Evolutionary conservation across 495 filamentous ascomycete species (phyloP), one percentile per base, ranked within the genome.

Genomic region (Penicillium maclennaniae): DNA sequence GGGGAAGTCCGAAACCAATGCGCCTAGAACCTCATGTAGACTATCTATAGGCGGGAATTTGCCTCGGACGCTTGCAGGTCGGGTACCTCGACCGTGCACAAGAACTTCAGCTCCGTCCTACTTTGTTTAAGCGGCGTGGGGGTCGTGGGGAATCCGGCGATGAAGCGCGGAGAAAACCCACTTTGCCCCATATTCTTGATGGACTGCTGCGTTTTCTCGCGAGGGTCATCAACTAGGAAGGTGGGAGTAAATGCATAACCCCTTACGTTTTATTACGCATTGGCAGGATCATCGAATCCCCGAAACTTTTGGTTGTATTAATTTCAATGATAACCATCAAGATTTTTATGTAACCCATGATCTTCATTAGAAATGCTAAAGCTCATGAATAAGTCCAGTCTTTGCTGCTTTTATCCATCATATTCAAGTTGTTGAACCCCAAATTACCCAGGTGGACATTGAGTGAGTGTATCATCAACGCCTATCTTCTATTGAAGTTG

Each of bases 401-500:
- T 1, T 12, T 7, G 4, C 2, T 23, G 23, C 23, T 2, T 2
- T 23, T 23, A 2, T 23, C 23, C 23, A 5, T 31, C 10, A 1
- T 31, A 9, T 31, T 14, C 10, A 34, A 12, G 10, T 14, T 34
- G 31, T 34, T 34, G 31, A 34, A 34, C 4, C 10, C 31, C 8
- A 14, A 4, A 12, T 12, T 4, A 4, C 10, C 14, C 9, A 34
- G 14, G 3, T 4, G 1, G 1, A 3, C 9, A 34, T 10, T 4
- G 2, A 12, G 8, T 8, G 9, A 31, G 31, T 31, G 14, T 5
- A 74, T 54, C 26, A 25, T 12, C 16, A 8, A 31, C 16, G 21
- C n/a, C 41, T 71, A 85, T 45, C 83, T 72, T 47, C 80, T 72
- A 61, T 87, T 87, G 69, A 82, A 87, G 63, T 85, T 85, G 38